These are phyloP conservation scores for Gossypium gossypioides DNA, from an alignment of 441 rosid genomes.

Conservation along the genomic window DNA sequence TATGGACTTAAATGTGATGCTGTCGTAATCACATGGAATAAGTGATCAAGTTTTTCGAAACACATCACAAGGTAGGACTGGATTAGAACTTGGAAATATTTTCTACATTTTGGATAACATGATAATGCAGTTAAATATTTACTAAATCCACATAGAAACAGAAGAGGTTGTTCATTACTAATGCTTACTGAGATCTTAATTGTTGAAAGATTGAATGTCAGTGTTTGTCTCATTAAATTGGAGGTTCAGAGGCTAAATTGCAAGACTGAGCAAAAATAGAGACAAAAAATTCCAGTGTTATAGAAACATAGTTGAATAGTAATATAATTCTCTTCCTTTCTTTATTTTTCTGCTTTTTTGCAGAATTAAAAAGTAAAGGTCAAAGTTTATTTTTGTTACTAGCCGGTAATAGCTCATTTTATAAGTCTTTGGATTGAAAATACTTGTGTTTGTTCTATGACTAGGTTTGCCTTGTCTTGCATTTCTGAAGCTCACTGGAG, in stretches of 20 bases:
- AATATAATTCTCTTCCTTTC: background rate
- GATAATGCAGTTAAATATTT: background rate
- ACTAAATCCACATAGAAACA: background rate
- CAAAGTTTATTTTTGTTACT: background rate
- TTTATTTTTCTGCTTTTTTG: background rate
- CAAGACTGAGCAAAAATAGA: background rate
- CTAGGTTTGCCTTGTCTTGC: background rate
- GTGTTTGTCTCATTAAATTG: background rate
- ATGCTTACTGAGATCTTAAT: background rate
- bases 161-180: background rate
- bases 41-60: constrained; percentile 74
- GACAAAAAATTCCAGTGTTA: background rate
- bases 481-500: background rate
- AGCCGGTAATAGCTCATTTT: background rate
- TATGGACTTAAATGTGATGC: constrained; percentile 17
- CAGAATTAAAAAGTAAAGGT: background rate
- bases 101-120: background rate
- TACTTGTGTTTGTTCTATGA: background rate
- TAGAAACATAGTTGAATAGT: background rate
- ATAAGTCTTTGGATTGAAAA: background rate
- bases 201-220: background rate
- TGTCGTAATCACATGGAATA: constrained; percentile 88
- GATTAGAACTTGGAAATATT: background rate
- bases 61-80: constrained; percentile 58
- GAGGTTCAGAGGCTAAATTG: background rate